These are phyloP conservation scores for Hirsutella rhossiliensis DNA, from an alignment of 2,329 filamentous ascomycete genomes.

Conservation along the genomic window DNA sequence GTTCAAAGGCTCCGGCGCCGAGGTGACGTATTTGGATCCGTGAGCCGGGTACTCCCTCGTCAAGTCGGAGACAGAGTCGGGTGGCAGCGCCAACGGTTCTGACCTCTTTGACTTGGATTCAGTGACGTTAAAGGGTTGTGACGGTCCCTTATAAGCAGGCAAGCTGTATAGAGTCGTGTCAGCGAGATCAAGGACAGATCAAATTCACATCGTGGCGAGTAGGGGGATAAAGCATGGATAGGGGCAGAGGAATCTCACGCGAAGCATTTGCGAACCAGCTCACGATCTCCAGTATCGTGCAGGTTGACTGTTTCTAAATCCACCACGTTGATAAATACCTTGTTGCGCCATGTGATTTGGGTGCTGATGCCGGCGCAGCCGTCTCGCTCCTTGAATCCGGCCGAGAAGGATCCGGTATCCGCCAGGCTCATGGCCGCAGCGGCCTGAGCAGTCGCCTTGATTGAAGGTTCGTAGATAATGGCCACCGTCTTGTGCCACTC, in stretches of 20 bases:
- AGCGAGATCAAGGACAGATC: background rate
- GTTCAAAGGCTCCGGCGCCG: background rate
- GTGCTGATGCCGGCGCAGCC: slow-evolving; percentile 15
- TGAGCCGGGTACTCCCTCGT: background rate
- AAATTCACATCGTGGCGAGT: too few relatives aligned
- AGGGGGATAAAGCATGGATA: too few relatives aligned
- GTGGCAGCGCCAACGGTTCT: background rate
- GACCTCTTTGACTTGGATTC: background rate
- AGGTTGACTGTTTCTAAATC: slow-evolving; percentile 6
- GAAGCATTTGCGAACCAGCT: slow-evolving; percentile 10
- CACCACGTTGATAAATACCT: slow-evolving; percentile 9
- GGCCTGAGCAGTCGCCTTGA: slow-evolving; percentile 11
- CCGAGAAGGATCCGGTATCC: slow-evolving; percentile 4
- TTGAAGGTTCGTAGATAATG: slow-evolving; percentile 14
- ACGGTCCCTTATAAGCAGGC: background rate
- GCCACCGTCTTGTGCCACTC: slow-evolving; percentile 10
- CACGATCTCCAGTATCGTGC: slow-evolving; percentile 11
- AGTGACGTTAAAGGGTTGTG: background rate
- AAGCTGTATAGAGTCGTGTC: background rate
- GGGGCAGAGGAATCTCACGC: slow-evolving; percentile 7
- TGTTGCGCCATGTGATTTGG: slow-evolving; percentile 16
- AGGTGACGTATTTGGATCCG: background rate
- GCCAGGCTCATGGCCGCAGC: slow-evolving; percentile 7
- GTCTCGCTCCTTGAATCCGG: slow-evolving; percentile 8
- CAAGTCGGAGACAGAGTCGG: background rate